phyloP scores from a whole-genome alignment of 371 early-diverging fungal species.

The Lichtheimia hyalospora region DNA sequence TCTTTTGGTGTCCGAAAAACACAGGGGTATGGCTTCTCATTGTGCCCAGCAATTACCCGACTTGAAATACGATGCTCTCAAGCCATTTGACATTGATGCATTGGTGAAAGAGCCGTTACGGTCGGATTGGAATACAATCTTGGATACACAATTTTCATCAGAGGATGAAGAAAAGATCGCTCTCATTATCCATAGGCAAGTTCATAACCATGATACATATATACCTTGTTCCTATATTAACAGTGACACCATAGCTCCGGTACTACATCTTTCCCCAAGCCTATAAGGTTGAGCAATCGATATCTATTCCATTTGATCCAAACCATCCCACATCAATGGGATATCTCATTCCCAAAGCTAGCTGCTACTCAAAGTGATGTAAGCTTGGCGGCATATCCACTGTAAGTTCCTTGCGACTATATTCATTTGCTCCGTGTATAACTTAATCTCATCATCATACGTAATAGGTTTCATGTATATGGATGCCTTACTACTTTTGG shows the following conservation, averaged over 20 bases:
- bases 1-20: conserved; percentile 10
- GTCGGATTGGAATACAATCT: not conserved
- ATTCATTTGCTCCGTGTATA: no score
- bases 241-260: conserved; percentile 15
- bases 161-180: conserved; percentile 10
- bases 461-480: not conserved
- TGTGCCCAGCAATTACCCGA: not conserved
- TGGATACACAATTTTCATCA: not conserved
- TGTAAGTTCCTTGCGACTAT: not conserved
- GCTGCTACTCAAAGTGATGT: not conserved
- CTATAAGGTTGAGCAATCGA: conserved; percentile 25
- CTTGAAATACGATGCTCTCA: not conserved
- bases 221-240: no score
- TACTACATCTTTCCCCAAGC: conserved; percentile 22
- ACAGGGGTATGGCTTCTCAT: not conserved
- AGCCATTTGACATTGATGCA: not conserved
- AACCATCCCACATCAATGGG: not conserved
- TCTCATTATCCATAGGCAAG: conserved; percentile 9
- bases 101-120: conserved; percentile 1
- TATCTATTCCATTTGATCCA: conserved; percentile 7
- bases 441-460: no score
- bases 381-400: not conserved
- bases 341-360: not conserved
- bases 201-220: no score
- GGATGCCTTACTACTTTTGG: not conserved